Conservation (phyloP, 352 stramenopile genomes). For the Plasmopara halstedii region DNA sequence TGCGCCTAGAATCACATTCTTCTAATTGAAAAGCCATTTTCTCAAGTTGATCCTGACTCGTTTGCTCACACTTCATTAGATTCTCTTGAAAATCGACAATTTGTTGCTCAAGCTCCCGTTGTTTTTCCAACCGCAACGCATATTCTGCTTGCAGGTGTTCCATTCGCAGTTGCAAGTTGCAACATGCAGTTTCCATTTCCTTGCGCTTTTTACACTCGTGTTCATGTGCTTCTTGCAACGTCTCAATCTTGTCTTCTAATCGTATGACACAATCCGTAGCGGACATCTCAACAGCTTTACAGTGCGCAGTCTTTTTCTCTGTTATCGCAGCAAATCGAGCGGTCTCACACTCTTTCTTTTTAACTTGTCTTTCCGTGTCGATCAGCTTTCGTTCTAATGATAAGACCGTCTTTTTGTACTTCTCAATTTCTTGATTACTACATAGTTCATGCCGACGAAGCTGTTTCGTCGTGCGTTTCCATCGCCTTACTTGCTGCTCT, state of each 20-base stretch:
- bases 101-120: constrained; percentile 30
- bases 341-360: constrained; percentile 27
- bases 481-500: constrained; percentile 31
- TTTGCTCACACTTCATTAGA: constrained; percentile 38
- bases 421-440: constrained; percentile 27
- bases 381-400: constrained; percentile 25
- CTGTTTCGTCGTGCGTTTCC: constrained; percentile 44
- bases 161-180: constrained; percentile 30
- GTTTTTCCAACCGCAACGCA: constrained; percentile 24
- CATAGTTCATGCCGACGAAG: constrained; percentile 28
- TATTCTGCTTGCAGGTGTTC: constrained; percentile 25
- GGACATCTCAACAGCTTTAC: constrained; percentile 34
- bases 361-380: constrained; percentile 26
- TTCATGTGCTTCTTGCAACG: constrained; percentile 27
- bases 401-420: constrained; percentile 29
- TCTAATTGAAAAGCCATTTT: constrained; percentile 24
- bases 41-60: constrained; percentile 34
- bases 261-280: constrained; percentile 40
- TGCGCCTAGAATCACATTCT: constrained; percentile 27
- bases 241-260: constrained; percentile 26
- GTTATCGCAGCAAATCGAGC: constrained; percentile 22
- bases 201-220: constrained; percentile 45
- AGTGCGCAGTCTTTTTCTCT: constrained; percentile 31
- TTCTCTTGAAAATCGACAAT: constrained; percentile 30
- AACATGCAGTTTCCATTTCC: constrained; percentile 30